Evolutionary conservation across 2,329 filamentous ascomycete species (phyloP), one percentile per base, ranked within the genome.

Genomic region (Alternaria angustiovoidea): DNA sequence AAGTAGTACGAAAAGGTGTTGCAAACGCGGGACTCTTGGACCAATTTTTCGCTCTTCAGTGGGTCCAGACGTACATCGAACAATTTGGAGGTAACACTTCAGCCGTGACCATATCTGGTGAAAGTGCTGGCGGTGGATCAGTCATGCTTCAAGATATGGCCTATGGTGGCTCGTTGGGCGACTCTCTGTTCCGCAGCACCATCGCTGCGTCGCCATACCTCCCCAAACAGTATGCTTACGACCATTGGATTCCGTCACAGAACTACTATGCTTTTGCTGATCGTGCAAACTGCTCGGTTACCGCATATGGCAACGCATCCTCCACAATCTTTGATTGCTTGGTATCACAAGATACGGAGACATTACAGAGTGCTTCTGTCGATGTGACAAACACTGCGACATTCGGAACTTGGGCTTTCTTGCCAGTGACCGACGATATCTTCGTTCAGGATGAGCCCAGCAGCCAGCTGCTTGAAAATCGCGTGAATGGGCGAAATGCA

Each of bases 171-270:
- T 64, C 64, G 4, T 47, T 68, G 20, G 77, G 77, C 7, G 68
- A 68, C 8, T 73, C 75, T 1, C 64, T 80, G 0, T 81, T 80
- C 62, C 59, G 49, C 9, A 79, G 79, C 55, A 78, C 60, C 4
- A 72, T 72, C 9, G 52, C 82, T 2, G 78, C 80, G 1, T 83
- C 80, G 8, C 85, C 86, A 2, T 88, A 85, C 63, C 78, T 86
- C 9, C 84, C 86, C 0, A 82, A 83, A 54, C 84, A 87, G 62
- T 86, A 86, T 69, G 77, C 75, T 14, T 86, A 83, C 65, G 78
- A 82, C 51, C 82, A 81, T 16, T 77, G 74, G 34, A 70, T 81
- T 9, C 82, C 84, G 0, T 79, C 82, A 4, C 74, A 80, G 18
- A 68, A 79, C 5, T 87, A 85, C 64, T 78, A 82, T 47, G 75